phyloP scores from a whole-genome alignment of 2,329 filamentous ascomycete species.

The Aureobasidium vineae region DNA sequence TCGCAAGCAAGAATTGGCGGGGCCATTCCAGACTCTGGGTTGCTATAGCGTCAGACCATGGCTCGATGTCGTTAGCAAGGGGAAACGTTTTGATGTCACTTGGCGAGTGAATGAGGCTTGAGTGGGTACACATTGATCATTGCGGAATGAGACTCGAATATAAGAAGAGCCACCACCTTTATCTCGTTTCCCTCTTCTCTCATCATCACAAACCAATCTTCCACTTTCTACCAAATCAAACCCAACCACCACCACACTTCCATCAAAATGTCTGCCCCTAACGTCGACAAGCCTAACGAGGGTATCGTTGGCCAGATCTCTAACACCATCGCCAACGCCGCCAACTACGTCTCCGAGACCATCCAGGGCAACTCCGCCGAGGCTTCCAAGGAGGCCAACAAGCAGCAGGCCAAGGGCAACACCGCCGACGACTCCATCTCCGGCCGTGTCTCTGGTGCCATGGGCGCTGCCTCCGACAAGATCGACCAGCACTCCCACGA shows the following conservation, averaged over 20 bases:
- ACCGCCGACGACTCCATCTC: constrained; percentile 52
- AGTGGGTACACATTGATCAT: constrained; percentile 17
- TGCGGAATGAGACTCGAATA: constrained; percentile 22
- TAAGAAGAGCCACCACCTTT: constrained; percentile 16
- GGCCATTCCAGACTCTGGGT: constrained; percentile 20
- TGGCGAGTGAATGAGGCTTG: constrained; percentile 8
- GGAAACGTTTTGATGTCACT: constrained; percentile 18
- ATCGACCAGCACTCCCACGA: constrained; percentile 54
- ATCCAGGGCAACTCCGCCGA: constrained; percentile 57
- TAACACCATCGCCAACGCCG: constrained; percentile 51
- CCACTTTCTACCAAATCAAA: constrained; percentile 19
- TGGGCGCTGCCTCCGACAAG: constrained; percentile 55
- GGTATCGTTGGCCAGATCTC: constrained; percentile 41
- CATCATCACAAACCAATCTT: constrained; percentile 22
- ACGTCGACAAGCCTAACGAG: constrained; percentile 46
- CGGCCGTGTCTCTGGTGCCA: constrained; percentile 56
- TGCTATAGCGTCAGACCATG: constrained; percentile 20
- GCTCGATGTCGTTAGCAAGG: constrained; percentile 25
- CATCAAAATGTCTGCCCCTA: constrained; percentile 46
- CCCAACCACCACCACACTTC: constrained; percentile 28
- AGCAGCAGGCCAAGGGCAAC: constrained; percentile 60
- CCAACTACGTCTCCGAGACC: constrained; percentile 67
- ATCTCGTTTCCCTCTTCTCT: constrained; percentile 5
- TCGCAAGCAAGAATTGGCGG: constrained; percentile 23
- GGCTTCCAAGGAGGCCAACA: constrained; percentile 67